Base-by-base conservation (phyloP, 2,329 filamentous ascomycete species). In the Fusarium pilosicola region DNA sequence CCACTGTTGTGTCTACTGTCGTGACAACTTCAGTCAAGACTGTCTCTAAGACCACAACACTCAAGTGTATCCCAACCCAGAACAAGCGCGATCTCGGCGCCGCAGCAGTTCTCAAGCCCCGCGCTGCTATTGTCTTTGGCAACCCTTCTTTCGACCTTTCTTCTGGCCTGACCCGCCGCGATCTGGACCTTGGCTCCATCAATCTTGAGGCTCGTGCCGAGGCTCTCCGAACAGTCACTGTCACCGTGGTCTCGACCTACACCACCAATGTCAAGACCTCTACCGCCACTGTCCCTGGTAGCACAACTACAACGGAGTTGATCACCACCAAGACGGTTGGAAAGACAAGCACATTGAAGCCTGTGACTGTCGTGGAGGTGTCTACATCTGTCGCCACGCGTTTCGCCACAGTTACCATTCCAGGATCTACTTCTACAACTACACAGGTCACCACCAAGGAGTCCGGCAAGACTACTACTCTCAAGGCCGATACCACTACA, bases 21-120 rank as follows among this genome's bases (percentile, higher is more conserved):
- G 62, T 67, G n/a, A 78, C 63, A 17, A 79, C 77, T 10, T 71
- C 71, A 6, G 73, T 71, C 24, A 74, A 77, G 49, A 68, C 49
- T 6, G 60, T 62, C 13, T 58, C 54, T 2, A 77, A 77, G 55
- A 76, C 68, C 3, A 77, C 75, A 3, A 77, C 75, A 4, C 30
- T 76, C 12, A 73, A 65, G 30, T 77, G 75, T 26, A 73, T 77
- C 14, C 75, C 73, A 4, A 71, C 58, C 3, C 58, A 65, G 28
- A 67, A 73, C 20, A 77, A 70, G 48, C 65, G 75, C 14, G 63
- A 44, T 13, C 57, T 74, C 11, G 34, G 44, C 14, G 38, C 48
- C 9, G 45, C 48, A 6, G 41, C 42, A 5, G 34, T 28, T 20
- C 32, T 66, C n/a, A 62, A 59, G 46, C 56, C 54, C 10, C 54